Evolutionary conservation across 441 rosid genomes (phyloP), one percentile per base, ranked within the genome.

Genomic region (Kokia cookei): DNA sequence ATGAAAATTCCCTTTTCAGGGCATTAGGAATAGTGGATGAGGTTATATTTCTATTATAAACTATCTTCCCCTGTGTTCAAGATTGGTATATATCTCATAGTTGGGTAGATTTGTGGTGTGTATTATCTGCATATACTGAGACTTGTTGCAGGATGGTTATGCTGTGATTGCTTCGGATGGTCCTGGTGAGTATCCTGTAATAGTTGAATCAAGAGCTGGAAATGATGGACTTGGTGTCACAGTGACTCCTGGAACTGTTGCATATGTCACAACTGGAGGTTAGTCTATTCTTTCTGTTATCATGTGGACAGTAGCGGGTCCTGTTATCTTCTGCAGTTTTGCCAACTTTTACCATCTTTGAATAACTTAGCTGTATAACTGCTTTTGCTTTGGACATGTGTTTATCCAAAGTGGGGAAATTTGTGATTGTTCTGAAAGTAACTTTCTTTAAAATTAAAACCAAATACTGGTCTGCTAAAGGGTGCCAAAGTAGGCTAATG

Each of bases 261-360:
- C 98, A 57, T 96, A 96, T 83, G 98, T 93, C 10, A 96, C 98
- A 22, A 96, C 98, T 57, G 98, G 99, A 90, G 99, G 99, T 91
- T 59, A 67, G 84, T 75, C 13, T 58, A 7, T 58, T 73, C 11
- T 58, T n/a, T 50, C 58, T 66, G 19, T 45, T 29, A 57, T 26
- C 26, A 45, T 27, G 37, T 65, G 43, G n/a, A 27, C 35, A 5
- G 24, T 9, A 50, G n/a, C 0, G 12, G 24, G n/a, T 15, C 45
- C 55, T 60, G 3, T 17, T 57, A 59, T 40, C 24, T 47, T 57
- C 27, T 37, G 9, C 58, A 15, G 27, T 43, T 67, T 48, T 2
- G 8, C 29, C 24, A 24, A 27, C 26, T 15, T 48, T 67, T 67
- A 2, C 9, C 26, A 48, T 27, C 51, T 42, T 65, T 22, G 13